Evolutionary conservation across 2,329 filamentous ascomycete genomes (phyloP).

Genomic region (Fusarium compactum): DNA sequence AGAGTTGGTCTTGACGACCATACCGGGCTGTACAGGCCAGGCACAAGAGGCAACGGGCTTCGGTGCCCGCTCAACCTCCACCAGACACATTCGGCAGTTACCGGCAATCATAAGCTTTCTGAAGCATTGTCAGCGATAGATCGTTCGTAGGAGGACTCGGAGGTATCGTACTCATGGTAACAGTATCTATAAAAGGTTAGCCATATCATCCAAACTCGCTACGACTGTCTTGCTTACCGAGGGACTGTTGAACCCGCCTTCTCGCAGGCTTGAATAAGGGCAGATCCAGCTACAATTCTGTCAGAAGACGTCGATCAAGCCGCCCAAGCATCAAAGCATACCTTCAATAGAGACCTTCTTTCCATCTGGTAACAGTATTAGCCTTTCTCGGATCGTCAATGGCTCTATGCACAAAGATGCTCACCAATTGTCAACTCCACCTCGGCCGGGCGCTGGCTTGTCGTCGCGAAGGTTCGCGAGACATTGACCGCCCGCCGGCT

Average conservation of each 20-base stretch:
- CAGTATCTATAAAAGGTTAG: slow-evolving; percentile 79
- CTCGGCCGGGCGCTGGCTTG: slow-evolving; percentile 83
- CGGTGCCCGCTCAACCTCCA: slow-evolving; percentile 95
- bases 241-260: slow-evolving; percentile 93
- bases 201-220: slow-evolving; percentile 41
- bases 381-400: slow-evolving; percentile 48
- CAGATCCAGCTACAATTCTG: slow-evolving; percentile 81
- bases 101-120: slow-evolving; percentile 99
- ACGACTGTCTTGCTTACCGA: slow-evolving; percentile 65
- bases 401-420: slow-evolving; percentile 47
- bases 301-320: slow-evolving; percentile 51
- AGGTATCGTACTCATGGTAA: slow-evolving; percentile 87
- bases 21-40: slow-evolving; percentile 97
- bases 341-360: slow-evolving; percentile 99
- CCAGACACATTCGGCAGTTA: slow-evolving; percentile 99
- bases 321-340: slow-evolving; percentile 57
- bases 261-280: slow-evolving; percentile 98
- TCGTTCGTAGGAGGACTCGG: slow-evolving; percentile 46
- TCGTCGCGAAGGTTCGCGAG: slow-evolving; percentile 85
- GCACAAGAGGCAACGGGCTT: slow-evolving; percentile 99
- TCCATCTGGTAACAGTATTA: slow-evolving; percentile 74
- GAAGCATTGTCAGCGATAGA: slow-evolving; percentile 57
- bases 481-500: slow-evolving; percentile 69
- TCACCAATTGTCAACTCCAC: slow-evolving; percentile 96
- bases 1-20: slow-evolving; percentile 99